phyloP scores from a whole-genome alignment of 169 alveolate species.

The Cyclospora cayetanensis region DNA sequence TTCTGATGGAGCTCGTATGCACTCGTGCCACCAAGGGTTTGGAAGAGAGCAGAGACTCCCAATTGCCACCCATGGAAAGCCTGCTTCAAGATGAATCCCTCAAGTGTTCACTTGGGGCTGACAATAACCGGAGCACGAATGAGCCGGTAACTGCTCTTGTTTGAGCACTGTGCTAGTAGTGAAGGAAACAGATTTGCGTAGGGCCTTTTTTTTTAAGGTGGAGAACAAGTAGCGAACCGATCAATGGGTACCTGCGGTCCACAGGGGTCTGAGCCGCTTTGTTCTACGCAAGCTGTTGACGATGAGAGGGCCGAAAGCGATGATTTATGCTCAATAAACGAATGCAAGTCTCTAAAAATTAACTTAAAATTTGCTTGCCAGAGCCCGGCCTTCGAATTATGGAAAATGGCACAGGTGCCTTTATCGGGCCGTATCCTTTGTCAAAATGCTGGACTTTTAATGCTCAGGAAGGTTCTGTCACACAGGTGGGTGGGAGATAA shows the following conservation, averaged over 20 bases:
- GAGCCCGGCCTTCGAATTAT: no score
- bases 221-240: background rate
- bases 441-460: no score
- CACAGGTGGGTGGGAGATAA: no score
- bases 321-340: conserved; percentile 39
- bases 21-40: background rate
- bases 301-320: conserved; percentile 18
- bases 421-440: no score
- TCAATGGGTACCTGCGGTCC: background rate
- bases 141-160: background rate
- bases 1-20: background rate
- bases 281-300: conserved; percentile 24
- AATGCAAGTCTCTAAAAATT: conserved; percentile 43
- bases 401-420: no score
- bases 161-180: background rate
- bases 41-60: background rate
- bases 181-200: background rate
- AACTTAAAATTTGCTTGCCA: no score
- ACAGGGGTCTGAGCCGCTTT: background rate
- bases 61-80: background rate
- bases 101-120: background rate
- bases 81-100: background rate
- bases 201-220: background rate
- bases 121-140: background rate
- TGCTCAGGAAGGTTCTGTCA: no score